phyloP scores from a whole-genome alignment of 2,329 filamentous ascomycete species.

The Pseudocercospora musae region DNA sequence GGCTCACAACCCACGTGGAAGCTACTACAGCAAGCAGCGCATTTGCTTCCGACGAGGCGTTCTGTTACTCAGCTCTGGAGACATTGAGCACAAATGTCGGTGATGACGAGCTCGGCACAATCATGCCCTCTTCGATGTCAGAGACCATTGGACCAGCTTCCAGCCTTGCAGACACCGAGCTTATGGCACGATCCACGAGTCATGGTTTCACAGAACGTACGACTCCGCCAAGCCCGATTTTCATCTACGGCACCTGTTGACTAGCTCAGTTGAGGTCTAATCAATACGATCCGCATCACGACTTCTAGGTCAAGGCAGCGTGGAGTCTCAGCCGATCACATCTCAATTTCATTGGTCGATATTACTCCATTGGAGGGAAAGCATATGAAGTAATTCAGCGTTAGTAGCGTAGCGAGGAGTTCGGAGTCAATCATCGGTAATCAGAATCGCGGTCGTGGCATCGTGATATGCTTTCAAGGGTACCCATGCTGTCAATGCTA shows the following conservation, averaged over 20 bases:
- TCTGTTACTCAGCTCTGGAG: not conserved
- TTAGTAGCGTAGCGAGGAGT: slow-evolving; percentile 15
- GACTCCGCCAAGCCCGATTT: not conserved
- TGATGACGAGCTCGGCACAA: not conserved
- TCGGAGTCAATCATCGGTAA: not conserved
- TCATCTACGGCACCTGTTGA: not conserved
- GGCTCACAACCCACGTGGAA: not conserved
- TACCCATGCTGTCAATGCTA: not conserved
- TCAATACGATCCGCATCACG: not conserved
- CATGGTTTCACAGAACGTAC: not conserved
- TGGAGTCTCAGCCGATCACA: not conserved
- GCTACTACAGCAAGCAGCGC: not conserved
- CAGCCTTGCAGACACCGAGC: not conserved
- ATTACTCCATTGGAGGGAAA: not conserved
- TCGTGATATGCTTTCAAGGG: not conserved
- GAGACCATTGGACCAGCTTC: not conserved
- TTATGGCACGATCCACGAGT: not conserved
- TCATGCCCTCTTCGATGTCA: not conserved
- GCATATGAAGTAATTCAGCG: slow-evolving; percentile 4
- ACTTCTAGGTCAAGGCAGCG: not conserved
- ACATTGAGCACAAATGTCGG: not conserved
- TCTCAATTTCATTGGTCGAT: not conserved
- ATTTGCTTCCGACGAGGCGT: not conserved
- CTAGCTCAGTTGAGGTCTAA: not conserved
- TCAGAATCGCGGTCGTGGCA: not conserved